Conservation (phyloP, 2,329 filamentous ascomycete species). For the Fusarium sambucinum region DNA sequence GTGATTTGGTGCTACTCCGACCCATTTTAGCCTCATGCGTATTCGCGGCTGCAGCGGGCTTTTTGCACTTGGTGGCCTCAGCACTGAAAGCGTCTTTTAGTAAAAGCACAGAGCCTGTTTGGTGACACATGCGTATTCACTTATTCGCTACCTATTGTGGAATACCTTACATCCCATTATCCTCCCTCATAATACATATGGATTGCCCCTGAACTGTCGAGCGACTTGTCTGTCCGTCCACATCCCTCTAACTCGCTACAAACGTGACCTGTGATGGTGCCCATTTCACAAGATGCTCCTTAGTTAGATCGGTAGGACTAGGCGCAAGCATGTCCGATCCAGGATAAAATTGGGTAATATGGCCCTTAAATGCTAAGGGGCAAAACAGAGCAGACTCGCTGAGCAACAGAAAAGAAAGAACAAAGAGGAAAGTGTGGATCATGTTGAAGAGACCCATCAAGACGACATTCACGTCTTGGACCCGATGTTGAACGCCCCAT, state of each 20-base stretch:
- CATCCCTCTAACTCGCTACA: background rate
- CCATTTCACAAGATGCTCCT: conserved; percentile 15
- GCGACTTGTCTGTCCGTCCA: conserved; percentile 32
- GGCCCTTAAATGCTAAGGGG: conserved; percentile 17
- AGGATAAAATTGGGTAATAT: conserved; percentile 2
- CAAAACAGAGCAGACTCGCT: conserved; percentile 29
- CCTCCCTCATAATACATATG: conserved; percentile 15
- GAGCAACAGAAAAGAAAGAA: conserved; percentile 32
- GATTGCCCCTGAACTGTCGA: conserved; percentile 26
- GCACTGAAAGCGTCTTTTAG: conserved; percentile 1
- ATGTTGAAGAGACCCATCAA: conserved; percentile 75
- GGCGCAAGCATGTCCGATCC: background rate
- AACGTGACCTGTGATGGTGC: background rate
- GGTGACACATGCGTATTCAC: conserved; percentile 11
- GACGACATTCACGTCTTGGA: conserved; percentile 72
- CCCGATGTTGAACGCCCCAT: conserved; percentile 81
- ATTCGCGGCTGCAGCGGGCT: conserved; percentile 32
- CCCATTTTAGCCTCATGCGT: conserved; percentile 25
- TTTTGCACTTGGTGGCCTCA: conserved; percentile 34
- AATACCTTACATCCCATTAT: conserved; percentile 21
- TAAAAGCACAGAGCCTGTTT: conserved; percentile 2
- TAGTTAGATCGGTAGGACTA: conserved; percentile 19
- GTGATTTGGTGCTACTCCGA: conserved; percentile 26
- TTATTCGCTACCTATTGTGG: conserved; percentile 24
- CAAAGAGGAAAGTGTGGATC: conserved; percentile 54